Percentiles rank a stretch among this genome's conserved stretches.
phyloP scores from a whole-genome alignment of 192 early-diverging fungal genomes.

The Backusella parvicylindrica region DNA sequence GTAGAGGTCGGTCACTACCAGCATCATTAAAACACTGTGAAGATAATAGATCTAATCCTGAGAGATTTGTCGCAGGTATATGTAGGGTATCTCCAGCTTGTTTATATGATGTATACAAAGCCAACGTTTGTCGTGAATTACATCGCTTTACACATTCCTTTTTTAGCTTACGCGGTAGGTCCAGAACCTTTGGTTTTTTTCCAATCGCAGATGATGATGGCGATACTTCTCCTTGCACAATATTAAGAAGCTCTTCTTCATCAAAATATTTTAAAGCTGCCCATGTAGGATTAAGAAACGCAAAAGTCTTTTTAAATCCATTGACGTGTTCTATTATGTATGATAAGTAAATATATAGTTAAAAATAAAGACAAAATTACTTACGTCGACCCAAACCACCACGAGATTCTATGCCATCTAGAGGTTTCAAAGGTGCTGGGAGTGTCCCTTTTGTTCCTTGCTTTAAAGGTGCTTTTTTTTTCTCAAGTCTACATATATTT shows the following conservation, averaged over 20 bases:
- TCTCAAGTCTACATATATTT: conserved; percentile 38
- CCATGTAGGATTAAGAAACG: conserved; percentile 33
- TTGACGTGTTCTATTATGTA: conserved; percentile 16
- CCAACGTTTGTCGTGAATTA: not conserved
- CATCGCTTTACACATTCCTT: not conserved
- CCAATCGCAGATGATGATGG: conserved; percentile 5
- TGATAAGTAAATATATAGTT: not conserved
- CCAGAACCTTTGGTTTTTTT: not conserved
- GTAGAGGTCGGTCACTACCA: not conserved
- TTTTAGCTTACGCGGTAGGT: not conserved
- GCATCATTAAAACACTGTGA: not conserved
- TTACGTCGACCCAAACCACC: conserved; percentile 37
- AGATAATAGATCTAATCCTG: not conserved
- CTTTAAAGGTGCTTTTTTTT: conserved; percentile 30
- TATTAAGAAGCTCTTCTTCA: conserved; percentile 29
- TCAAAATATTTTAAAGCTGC: conserved; percentile 38
- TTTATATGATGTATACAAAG: not conserved
- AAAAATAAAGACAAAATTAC: not conserved
- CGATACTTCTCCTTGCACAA: conserved; percentile 27
- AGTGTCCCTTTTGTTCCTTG: conserved; percentile 32
- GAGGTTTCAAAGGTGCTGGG: conserved; percentile 25
- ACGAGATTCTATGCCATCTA: conserved; percentile 23
- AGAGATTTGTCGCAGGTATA: not conserved
- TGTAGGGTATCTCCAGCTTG: not conserved
- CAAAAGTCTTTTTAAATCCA: conserved; percentile 26